phyloP scores from a whole-genome alignment of 169 alveolate genomes.

The Plasmodium chabaudi region DNA sequence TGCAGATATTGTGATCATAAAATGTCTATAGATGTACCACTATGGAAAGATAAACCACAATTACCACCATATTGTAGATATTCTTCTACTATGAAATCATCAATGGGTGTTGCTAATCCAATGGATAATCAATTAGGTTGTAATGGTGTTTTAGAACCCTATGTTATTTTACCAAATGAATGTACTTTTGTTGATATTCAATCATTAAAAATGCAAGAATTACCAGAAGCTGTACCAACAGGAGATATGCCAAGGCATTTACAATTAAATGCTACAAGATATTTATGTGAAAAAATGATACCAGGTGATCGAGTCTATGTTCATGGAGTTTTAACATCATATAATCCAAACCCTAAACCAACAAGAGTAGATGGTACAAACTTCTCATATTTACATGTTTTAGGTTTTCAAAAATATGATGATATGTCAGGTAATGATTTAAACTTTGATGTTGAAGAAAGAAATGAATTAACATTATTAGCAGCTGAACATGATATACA shows the following conservation, averaged over 20 bases:
- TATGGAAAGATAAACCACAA: slow-evolving; percentile 91
- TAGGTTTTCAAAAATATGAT: slow-evolving; percentile 83
- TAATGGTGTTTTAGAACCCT: slow-evolving; percentile 88
- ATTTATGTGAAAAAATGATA: slow-evolving; percentile 93
- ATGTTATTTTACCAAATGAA: slow-evolving; percentile 94
- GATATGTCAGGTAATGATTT: slow-evolving; percentile 77
- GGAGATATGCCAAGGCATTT: slow-evolving; percentile 94
- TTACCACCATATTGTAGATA: slow-evolving; percentile 85
- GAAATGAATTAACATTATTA: slow-evolving; percentile 83
- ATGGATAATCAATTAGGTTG: slow-evolving; percentile 86
- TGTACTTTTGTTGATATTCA: slow-evolving; percentile 97
- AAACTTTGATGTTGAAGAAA: slow-evolving; percentile 84
- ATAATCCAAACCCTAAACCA: slow-evolving; percentile 74
- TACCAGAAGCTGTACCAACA: slow-evolving; percentile 97
- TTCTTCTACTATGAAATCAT: slow-evolving; percentile 82
- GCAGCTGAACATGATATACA: slow-evolving; percentile 94
- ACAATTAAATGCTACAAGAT: slow-evolving; percentile 91
- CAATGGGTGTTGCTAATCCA: slow-evolving; percentile 77
- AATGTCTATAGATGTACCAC: slow-evolving; percentile 89
- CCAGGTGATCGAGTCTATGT: slow-evolving; percentile 98
- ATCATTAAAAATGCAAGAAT: slow-evolving; percentile 96
- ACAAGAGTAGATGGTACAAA: slow-evolving; percentile 79
- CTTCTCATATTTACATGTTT: slow-evolving; percentile 86
- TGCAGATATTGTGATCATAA: slow-evolving; percentile 95
- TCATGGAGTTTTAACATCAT: slow-evolving; percentile 92